Conservation (phyloP, 352 stramenopile species). For the Phytophthora idaei region DNA sequence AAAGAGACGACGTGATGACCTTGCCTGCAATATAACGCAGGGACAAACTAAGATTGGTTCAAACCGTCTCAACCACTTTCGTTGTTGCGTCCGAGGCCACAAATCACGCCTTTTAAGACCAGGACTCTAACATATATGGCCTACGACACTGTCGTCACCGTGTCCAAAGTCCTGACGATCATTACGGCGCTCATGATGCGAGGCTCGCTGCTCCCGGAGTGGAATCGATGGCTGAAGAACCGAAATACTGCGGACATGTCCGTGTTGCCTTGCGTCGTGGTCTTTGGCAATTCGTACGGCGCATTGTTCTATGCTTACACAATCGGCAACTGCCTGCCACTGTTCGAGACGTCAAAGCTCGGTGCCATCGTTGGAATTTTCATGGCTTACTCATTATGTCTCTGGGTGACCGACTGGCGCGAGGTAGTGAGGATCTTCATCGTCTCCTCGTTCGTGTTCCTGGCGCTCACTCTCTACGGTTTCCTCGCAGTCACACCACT, state of each 20-base stretch:
- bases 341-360: slow-evolving; percentile 31
- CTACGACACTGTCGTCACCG: slow-evolving; percentile 5
- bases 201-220: slow-evolving; percentile 34
- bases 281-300: slow-evolving; percentile 38
- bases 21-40: too few relatives aligned
- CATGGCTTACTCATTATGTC: slow-evolving; percentile 27
- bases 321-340: slow-evolving; percentile 28
- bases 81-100: too few relatives aligned
- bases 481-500: too few relatives aligned
- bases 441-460: too few relatives aligned
- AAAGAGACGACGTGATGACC: too few relatives aligned
- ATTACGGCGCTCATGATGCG: slow-evolving; percentile 40
- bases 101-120: too few relatives aligned
- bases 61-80: too few relatives aligned
- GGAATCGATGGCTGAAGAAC: slow-evolving; percentile 37
- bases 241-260: slow-evolving; percentile 33
- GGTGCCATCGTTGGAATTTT: slow-evolving; percentile 26
- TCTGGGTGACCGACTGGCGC: slow-evolving; percentile 10
- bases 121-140: too few relatives aligned
- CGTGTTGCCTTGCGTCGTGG: slow-evolving; percentile 21
- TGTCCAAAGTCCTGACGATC: slow-evolving; percentile 34
- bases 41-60: too few relatives aligned
- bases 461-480: too few relatives aligned
- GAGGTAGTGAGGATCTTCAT: slow-evolving; percentile 16
- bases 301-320: slow-evolving; percentile 33